Conservation (phyloP, 208 protist species). For the Tritrichomonas foetus region DNA sequence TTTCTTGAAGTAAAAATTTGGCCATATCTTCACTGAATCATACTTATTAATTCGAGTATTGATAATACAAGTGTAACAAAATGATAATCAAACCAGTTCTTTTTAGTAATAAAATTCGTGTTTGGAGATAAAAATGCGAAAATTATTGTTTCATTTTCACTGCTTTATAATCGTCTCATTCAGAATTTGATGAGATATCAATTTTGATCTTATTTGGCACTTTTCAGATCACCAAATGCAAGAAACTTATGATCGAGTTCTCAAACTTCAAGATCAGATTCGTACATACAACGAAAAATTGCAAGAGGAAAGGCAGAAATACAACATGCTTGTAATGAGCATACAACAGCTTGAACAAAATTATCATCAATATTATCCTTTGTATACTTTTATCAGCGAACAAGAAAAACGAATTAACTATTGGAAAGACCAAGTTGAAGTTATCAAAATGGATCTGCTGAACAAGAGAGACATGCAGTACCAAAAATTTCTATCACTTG, state of each 20-base stretch:
- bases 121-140: too few species aligned
- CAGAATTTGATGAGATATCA: too few species aligned
- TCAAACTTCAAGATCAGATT: not conserved
- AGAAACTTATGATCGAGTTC: not conserved
- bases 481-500: not conserved
- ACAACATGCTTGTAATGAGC: not conserved
- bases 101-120: too few species aligned
- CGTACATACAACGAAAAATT: not conserved
- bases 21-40: too few species aligned
- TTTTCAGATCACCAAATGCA: not conserved
- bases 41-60: too few species aligned
- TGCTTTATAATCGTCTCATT: too few species aligned
- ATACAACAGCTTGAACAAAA: not conserved
- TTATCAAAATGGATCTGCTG: not conserved
- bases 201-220: too few species aligned
- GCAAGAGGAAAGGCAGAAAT: not conserved
- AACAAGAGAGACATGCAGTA: not conserved
- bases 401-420: not conserved
- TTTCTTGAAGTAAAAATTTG: too few species aligned
- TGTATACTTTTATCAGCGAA: not conserved
- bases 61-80: too few species aligned
- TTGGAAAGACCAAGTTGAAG: not conserved
- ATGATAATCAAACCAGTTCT: too few species aligned
- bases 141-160: too few species aligned
- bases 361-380: not conserved